These are phyloP conservation scores for Metarhizium robertsii DNA, from an alignment of 2,329 filamentous ascomycete species.

Conservation along the genomic window DNA sequence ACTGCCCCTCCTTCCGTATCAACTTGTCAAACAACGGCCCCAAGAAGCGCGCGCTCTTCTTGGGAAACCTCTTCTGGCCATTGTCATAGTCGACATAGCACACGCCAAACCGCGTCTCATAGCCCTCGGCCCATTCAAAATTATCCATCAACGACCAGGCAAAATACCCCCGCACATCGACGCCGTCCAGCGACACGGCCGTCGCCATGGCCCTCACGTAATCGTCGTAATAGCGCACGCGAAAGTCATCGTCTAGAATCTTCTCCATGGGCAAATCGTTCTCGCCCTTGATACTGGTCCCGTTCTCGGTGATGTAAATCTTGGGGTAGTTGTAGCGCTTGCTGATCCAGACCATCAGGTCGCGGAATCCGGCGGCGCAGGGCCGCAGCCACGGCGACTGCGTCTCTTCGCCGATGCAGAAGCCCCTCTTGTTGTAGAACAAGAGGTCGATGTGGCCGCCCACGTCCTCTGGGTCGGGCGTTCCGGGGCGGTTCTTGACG, in stretches of 20 bases:
- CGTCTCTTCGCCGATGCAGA: slow-evolving; percentile 71
- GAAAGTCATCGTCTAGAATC: slow-evolving; percentile 74
- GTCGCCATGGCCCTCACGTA: slow-evolving; percentile 72
- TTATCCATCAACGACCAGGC: slow-evolving; percentile 87
- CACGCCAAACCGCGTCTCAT: slow-evolving; percentile 77
- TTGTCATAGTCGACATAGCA: slow-evolving; percentile 76
- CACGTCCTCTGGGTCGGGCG: slow-evolving; percentile 56
- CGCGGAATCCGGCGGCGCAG: slow-evolving; percentile 65
- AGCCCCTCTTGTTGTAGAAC: slow-evolving; percentile 61
- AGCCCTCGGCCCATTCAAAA: slow-evolving; percentile 89
- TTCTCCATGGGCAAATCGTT: slow-evolving; percentile 62
- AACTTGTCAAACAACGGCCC: slow-evolving; percentile 61
- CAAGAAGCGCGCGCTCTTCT: slow-evolving; percentile 67
- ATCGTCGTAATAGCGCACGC: slow-evolving; percentile 66
- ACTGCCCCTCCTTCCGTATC: slow-evolving; percentile 46
- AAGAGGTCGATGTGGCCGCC: slow-evolving; percentile 67
- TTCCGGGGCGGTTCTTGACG: slow-evolving; percentile 60
- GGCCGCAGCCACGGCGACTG: slow-evolving; percentile 76
- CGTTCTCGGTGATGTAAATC: slow-evolving; percentile 86
- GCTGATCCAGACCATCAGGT: slow-evolving; percentile 67
- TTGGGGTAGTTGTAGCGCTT: slow-evolving; percentile 66
- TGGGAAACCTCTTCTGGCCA: slow-evolving; percentile 69
- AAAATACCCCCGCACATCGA: slow-evolving; percentile 71
- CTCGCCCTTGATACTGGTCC: slow-evolving; percentile 75
- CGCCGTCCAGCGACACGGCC: slow-evolving; percentile 62